Conservation (phyloP, 2,329 filamentous ascomycete genomes). For the Elsinoe ampelina region DNA sequence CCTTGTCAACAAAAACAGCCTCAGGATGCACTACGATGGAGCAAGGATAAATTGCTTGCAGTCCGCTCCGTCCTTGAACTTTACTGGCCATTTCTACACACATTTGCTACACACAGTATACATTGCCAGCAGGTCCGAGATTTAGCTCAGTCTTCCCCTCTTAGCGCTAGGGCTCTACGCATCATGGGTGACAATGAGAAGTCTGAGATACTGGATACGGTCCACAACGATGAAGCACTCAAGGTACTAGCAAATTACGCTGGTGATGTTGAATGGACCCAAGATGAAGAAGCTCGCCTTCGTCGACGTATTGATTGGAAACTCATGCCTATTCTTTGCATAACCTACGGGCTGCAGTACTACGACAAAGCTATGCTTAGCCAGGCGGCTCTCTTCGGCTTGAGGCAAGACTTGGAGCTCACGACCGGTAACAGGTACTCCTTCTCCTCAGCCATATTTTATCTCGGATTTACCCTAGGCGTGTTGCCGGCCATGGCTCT, state of each 20-base stretch:
- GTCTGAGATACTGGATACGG: slow-evolving; percentile 22
- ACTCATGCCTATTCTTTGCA: slow-evolving; percentile 39
- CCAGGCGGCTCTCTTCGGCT: slow-evolving; percentile 40
- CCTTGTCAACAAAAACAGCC: neutral
- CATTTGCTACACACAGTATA: no score
- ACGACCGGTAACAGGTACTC: slow-evolving; percentile 36
- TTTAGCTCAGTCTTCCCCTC: no score
- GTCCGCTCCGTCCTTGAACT: neutral
- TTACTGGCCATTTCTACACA: no score
- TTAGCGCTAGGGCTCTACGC: neutral
- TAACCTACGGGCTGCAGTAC: slow-evolving; percentile 40
- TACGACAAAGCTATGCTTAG: slow-evolving; percentile 47
- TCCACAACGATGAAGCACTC: slow-evolving; percentile 33
- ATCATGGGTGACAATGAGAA: slow-evolving; percentile 6
- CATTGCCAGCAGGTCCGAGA: no score
- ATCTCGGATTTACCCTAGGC: slow-evolving; percentile 41
- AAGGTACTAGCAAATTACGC: slow-evolving; percentile 34
- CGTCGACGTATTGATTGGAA: slow-evolving; percentile 35
- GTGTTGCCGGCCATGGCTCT: slow-evolving; percentile 37
- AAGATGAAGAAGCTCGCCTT: slow-evolving; percentile 35
- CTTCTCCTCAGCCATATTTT: slow-evolving; percentile 39
- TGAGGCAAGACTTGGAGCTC: slow-evolving; percentile 34
- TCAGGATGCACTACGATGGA: neutral
- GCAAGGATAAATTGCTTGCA: neutral
- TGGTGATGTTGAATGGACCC: slow-evolving; percentile 36